Base-by-base conservation (phyloP, 1,284 basidiomycete species). In the Leccinum huronense region DNA sequence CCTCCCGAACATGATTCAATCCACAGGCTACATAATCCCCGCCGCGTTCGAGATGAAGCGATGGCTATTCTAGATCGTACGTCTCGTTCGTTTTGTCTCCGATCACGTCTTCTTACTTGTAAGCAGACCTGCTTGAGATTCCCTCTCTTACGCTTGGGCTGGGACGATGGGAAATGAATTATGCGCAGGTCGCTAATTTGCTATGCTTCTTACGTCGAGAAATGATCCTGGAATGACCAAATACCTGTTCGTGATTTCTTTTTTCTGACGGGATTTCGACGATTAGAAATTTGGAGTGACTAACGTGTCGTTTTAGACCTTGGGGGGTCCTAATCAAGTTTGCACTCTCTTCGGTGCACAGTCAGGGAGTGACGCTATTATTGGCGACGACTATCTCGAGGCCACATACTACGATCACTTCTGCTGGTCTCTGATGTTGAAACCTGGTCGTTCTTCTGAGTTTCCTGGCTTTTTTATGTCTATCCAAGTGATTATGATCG, bases 61-160 rank as follows among this genome's bases (percentile, higher is more conserved):
- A 59, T 96, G 93, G 93, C 75, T 95, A 16, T 93, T 91, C 80
- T 95, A 93, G 93, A 86, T 94, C 55, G 87, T 87, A 69, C 2
- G 72, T 54, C 53, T 61, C 30, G 0, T 3, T 9, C 30, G 2
- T 2, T 58, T n/a, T 33, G 23, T 23, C 7, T 58, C 36, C 13
- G 53, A 31, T 19, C 36, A 23, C 13, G 23, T 1, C 3, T 23
- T 51, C 65, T 73, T 51, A 72, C 10, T 10, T 59, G 60, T 14
- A 36, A 8, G 56, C 51, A 88, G 86, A 89, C 84, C 71, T 90
- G 93, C 75, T 77, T 93, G 67, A 90, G 23, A 93, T 70, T 91
- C 92, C 0, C 73, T 93, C 51, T 79, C 86, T 14, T 96, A 94
- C 78, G 90, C 82, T 1, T 95, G 92, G 83, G 86, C 89, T 68